Conservation (phyloP, 345 rosid genomes). For the Eucalyptus pumila region DNA sequence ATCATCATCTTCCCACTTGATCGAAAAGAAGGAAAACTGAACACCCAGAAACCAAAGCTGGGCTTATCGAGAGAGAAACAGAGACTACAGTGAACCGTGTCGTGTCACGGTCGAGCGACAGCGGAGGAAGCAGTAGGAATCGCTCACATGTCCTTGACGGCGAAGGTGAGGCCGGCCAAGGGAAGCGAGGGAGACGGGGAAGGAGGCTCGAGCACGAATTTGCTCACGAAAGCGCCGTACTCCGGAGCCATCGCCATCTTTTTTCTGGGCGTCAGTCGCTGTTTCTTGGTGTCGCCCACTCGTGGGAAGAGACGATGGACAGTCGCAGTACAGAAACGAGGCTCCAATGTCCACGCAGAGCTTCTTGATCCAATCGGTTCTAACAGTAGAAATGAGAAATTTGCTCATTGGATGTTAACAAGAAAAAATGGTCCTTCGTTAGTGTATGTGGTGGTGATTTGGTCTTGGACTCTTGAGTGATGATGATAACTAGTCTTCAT, state of each 20-base stretch:
- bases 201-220: conserved; percentile 31
- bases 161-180: conserved; percentile 56
- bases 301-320: not conserved
- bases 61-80: not conserved
- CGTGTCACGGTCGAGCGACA: not conserved
- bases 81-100: not conserved
- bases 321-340: not conserved
- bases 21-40: not conserved
- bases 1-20: not conserved
- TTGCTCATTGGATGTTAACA: not conserved
- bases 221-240: conserved; percentile 82
- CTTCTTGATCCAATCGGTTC: not conserved
- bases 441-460: too few species aligned
- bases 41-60: not conserved
- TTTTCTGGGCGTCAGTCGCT: not conserved
- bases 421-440: not conserved
- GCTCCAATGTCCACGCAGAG: not conserved
- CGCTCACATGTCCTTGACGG: conserved; percentile 79
- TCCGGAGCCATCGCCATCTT: conserved; percentile 39
- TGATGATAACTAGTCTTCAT: not conserved
- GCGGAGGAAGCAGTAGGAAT: not conserved
- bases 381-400: not conserved
- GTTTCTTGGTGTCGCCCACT: not conserved
- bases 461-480: not conserved
- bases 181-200: conserved; percentile 38